phyloP scores from a whole-genome alignment of 1,284 basidiomycete genomes.

The Mycosarcoma maydis region DNA sequence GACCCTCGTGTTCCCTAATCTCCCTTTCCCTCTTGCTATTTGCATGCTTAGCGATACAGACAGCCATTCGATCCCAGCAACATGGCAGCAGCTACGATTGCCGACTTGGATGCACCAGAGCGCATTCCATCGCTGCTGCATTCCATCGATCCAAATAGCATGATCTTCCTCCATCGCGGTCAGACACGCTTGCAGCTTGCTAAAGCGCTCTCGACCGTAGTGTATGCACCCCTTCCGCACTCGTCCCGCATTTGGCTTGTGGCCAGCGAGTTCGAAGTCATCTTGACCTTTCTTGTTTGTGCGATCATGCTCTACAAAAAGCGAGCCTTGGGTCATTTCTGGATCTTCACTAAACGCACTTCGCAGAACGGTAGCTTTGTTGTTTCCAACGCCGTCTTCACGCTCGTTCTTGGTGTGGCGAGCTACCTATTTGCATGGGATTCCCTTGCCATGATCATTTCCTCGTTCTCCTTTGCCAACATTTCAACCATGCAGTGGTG shows the following conservation, averaged over 20 bases:
- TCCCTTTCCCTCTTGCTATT: not conserved
- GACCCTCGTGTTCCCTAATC: no score
- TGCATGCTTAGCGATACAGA: not conserved
- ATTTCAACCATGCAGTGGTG: constrained; percentile 4
- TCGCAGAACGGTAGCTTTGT: constrained; percentile 12
- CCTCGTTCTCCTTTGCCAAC: not conserved
- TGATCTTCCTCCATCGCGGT: constrained; percentile 20
- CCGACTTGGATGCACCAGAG: constrained; percentile 1
- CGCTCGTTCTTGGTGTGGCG: constrained; percentile 8
- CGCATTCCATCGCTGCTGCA: not conserved
- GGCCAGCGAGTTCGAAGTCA: constrained; percentile 14
- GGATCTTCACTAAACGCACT: constrained; percentile 19
- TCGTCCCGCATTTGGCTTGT: constrained; percentile 9
- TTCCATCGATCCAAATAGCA: constrained; percentile 3
- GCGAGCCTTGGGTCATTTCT: constrained; percentile 13
- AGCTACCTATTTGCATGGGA: constrained; percentile 18
- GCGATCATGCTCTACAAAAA: constrained; percentile 29
- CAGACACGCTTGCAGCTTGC: constrained; percentile 13
- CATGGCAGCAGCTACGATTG: not conserved
- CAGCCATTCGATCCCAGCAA: not conserved
- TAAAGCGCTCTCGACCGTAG: constrained; percentile 3
- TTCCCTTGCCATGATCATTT: not conserved
- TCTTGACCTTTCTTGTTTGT: constrained; percentile 18
- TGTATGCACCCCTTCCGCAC: not conserved
- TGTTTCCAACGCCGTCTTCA: constrained; percentile 32